A percentile compares a stretch with the other conserved stretches of the same genome.
phyloP scores from a whole-genome alignment of 495 filamentous ascomycete species.

The Xylaria venustula region DNA sequence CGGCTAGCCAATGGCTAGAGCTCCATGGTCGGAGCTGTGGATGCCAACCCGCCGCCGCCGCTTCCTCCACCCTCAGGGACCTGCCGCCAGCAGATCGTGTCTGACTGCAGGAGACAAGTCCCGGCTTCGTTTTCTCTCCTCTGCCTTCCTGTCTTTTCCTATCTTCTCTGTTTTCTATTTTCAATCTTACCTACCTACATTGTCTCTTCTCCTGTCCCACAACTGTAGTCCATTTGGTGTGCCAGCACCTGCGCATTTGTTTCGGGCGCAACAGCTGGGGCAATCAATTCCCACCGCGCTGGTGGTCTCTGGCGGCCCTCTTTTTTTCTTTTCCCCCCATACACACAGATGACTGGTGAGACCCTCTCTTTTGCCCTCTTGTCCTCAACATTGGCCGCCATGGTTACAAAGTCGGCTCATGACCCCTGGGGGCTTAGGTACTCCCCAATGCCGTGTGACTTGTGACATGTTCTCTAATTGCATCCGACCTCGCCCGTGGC shows the following conservation, averaged over 20 bases:
- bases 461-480: background rate
- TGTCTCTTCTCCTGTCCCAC: background rate
- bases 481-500: background rate
- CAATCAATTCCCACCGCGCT: background rate
- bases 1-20: conserved; percentile 5
- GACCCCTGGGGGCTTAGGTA: background rate
- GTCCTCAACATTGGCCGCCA: background rate
- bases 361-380: background rate
- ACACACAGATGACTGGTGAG: conserved; percentile 10
- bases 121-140: background rate
- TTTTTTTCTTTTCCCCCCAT: background rate
- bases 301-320: background rate
- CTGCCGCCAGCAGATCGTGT: background rate
- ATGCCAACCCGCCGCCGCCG: background rate
- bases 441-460: background rate
- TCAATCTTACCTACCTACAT: background rate
- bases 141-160: background rate
- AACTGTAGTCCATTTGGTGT: background rate
- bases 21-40: conserved; percentile 10
- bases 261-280: background rate
- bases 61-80: background rate
- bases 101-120: background rate
- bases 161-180: too few species aligned
- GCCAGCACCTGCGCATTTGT: background rate
- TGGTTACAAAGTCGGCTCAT: background rate